phyloP scores from a whole-genome alignment of 768 basidiomycete genomes.

The Hypsizygus marmoreus region DNA sequence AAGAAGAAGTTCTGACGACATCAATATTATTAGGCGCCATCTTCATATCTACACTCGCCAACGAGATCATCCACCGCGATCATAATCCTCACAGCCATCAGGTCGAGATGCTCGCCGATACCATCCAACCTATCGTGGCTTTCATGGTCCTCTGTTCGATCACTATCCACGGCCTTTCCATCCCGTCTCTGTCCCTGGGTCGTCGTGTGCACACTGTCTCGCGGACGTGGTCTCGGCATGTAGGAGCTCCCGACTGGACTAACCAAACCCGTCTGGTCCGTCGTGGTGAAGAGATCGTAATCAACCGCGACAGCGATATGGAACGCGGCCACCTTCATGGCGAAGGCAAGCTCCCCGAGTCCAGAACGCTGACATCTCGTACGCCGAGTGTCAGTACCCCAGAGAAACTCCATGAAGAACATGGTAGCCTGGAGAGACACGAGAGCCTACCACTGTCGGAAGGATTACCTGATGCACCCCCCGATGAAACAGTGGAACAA shows the following conservation, averaged over 20 bases:
- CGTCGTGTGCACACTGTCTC: conserved; percentile 88
- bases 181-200: conserved; percentile 92
- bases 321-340: conserved; percentile 34
- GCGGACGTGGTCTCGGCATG: conserved; percentile 86
- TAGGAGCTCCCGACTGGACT: conserved; percentile 84
- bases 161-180: conserved; percentile 85
- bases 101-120: conserved; percentile 63
- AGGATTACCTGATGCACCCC: conserved; percentile 33
- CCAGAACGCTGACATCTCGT: conserved; percentile 11
- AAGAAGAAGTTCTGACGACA: background rate
- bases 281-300: conserved; percentile 69
- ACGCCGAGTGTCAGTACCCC: conserved; percentile 17
- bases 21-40: conserved; percentile 62
- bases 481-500: conserved; percentile 45
- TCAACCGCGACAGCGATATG: conserved; percentile 75
- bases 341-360: conserved; percentile 16
- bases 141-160: conserved; percentile 96
- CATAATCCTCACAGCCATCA: conserved; percentile 52
- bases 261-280: conserved; percentile 71
- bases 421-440: conserved; percentile 17
- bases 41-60: conserved; percentile 88
- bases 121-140: conserved; percentile 90
- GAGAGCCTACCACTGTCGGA: conserved; percentile 16
- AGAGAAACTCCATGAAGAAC: conserved; percentile 14
- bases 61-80: conserved; percentile 50